These are phyloP conservation scores for Mycosphaerella sp. DNA, from an alignment of 2,329 filamentous ascomycete genomes.

Conservation along the genomic window DNA sequence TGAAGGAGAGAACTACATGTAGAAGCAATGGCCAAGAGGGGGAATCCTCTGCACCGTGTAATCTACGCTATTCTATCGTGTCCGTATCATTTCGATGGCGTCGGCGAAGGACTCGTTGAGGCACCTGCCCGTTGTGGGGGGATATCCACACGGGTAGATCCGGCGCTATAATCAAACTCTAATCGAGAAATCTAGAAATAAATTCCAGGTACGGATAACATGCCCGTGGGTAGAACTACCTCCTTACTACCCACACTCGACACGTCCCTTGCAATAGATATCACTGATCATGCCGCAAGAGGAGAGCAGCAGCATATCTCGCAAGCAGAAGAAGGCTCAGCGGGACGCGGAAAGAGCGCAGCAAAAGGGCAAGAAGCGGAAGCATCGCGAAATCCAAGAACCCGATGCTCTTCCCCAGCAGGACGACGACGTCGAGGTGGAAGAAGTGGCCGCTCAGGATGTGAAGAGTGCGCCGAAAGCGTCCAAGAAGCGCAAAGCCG, in stretches of 20 bases:
- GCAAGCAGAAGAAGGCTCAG: constrained; percentile 35
- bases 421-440: constrained; percentile 12
- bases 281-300: constrained; percentile 37
- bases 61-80: too few species aligned
- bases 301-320: constrained; percentile 18
- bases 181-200: constrained; percentile 55
- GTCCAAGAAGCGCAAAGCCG: constrained; percentile 12
- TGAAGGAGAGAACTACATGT: too few species aligned
- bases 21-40: not conserved
- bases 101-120: not conserved
- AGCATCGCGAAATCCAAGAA: constrained; percentile 25
- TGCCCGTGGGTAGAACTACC: too few species aligned
- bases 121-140: not conserved
- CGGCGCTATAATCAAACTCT: not conserved
- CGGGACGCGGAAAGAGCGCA: constrained; percentile 32
- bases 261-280: constrained; percentile 57
- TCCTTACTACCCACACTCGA: not conserved
- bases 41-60: not conserved
- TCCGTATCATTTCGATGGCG: not conserved
- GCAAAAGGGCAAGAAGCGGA: constrained; percentile 34
- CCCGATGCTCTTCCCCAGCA: constrained; percentile 16
- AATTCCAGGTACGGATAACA: not conserved
- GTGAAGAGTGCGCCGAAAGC: constrained; percentile 15
- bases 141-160: not conserved
- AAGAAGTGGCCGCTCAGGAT: constrained; percentile 20